These are phyloP conservation scores for Neurospora sublineolata DNA, from an alignment of 495 filamentous ascomycete genomes.

Conservation along the genomic window DNA sequence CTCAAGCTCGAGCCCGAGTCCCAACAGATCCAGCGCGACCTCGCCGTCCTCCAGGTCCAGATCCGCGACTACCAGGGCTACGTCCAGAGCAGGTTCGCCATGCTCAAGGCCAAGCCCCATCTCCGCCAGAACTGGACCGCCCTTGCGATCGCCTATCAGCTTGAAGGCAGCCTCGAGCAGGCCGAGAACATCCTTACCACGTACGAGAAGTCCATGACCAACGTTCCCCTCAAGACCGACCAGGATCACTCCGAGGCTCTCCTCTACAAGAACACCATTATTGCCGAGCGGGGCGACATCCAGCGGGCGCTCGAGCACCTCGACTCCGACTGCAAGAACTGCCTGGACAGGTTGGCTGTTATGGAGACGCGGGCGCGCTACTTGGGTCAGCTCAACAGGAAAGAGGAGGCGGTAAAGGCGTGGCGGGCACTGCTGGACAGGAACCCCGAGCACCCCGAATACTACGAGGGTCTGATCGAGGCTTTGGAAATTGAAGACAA, in stretches of 20 bases:
- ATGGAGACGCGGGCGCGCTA: slow-evolving; percentile 85
- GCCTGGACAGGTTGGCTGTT: slow-evolving; percentile 75
- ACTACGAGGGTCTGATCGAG: slow-evolving; percentile 68
- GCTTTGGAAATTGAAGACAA: slow-evolving; percentile 50
- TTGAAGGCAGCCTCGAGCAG: slow-evolving; percentile 68
- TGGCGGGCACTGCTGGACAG: slow-evolving; percentile 72
- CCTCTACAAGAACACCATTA: slow-evolving; percentile 91
- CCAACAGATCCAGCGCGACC: slow-evolving; percentile 82
- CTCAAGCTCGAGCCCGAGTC: slow-evolving; percentile 86
- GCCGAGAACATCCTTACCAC: slow-evolving; percentile 86
- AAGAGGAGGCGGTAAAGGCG: slow-evolving; percentile 70
- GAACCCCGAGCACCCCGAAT: slow-evolving; percentile 76
- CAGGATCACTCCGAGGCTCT: slow-evolving; percentile 88
- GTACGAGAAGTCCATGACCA: slow-evolving; percentile 85
- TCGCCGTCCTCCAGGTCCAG: slow-evolving; percentile 88
- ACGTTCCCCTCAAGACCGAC: slow-evolving; percentile 60
- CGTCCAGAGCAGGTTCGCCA: slow-evolving; percentile 69
- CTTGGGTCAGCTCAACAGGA: slow-evolving; percentile 62
- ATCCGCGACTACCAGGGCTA: slow-evolving; percentile 95
- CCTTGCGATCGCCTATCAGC: slow-evolving; percentile 81
- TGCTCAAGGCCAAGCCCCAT: slow-evolving; percentile 70
- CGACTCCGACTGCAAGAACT: slow-evolving; percentile 60
- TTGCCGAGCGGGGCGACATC: slow-evolving; percentile 73
- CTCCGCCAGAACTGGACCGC: slow-evolving; percentile 92
- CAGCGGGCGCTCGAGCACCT: slow-evolving; percentile 80